These are phyloP conservation scores for Geotrichum restrictum DNA, from an alignment of 1,139 yeast genomes.

Conservation along the genomic window DNA sequence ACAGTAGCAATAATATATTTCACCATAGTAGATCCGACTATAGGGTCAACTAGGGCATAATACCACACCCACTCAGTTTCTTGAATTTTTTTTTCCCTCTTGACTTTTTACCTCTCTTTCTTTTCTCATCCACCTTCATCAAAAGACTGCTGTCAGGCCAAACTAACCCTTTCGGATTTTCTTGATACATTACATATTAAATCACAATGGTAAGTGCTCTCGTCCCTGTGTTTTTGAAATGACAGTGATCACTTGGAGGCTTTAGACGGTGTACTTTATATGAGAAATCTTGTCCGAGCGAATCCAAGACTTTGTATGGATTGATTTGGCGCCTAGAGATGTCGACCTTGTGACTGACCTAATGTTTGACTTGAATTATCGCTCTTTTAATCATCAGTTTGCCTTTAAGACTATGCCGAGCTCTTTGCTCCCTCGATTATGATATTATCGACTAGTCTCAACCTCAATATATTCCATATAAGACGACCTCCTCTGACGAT, in stretches of 20 bases:
- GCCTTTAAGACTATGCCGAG: too few relatives aligned
- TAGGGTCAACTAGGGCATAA: background rate
- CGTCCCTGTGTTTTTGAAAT: background rate
- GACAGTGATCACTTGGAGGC: background rate
- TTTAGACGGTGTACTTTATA: too few relatives aligned
- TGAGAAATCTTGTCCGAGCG: too few relatives aligned
- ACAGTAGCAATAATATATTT: background rate
- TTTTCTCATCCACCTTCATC: background rate
- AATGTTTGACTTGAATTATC: too few relatives aligned
- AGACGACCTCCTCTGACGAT: too few relatives aligned
- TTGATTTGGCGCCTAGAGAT: background rate
- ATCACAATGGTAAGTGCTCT: slow-evolving; percentile 9
- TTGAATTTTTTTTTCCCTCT: slow-evolving; percentile 2
- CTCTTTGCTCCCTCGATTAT: too few relatives aligned
- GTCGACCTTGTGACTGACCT: too few relatives aligned
- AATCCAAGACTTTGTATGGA: background rate
- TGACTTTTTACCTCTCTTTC: slow-evolving; percentile 3
- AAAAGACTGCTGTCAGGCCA: slow-evolving; percentile 11
- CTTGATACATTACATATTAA: slow-evolving; percentile 12
- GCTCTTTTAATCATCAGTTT: too few relatives aligned
- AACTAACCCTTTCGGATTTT: slow-evolving; percentile 10
- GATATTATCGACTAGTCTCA: too few relatives aligned
- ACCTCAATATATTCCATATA: background rate
- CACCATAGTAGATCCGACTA: background rate
- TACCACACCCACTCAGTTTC: background rate